Percentiles rank a stretch among this genome's conserved stretches.
Evolutionary conservation across 768 basidiomycete genomes (phyloP).

Genomic region (Thelephora aurantiotincta): DNA sequence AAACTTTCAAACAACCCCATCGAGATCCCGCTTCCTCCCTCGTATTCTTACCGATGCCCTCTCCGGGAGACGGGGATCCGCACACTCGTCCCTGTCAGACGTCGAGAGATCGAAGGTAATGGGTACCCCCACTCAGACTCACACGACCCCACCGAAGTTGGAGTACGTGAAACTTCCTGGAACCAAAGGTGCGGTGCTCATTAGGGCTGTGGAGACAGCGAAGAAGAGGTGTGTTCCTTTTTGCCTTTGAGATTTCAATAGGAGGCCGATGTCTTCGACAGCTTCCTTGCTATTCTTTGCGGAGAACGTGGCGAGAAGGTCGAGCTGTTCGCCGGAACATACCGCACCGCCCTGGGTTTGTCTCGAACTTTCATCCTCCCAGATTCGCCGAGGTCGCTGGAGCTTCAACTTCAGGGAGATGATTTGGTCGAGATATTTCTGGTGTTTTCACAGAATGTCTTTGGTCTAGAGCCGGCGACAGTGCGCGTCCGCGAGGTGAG

Average conservation of each 20-base stretch:
- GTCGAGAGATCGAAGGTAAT: constrained; percentile 19
- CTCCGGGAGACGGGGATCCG: constrained; percentile 44
- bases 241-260: background rate
- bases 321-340: constrained; percentile 85
- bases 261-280: constrained; percentile 13
- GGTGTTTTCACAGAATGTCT: constrained; percentile 84
- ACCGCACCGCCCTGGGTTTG: constrained; percentile 75
- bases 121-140: constrained; percentile 23
- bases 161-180: constrained; percentile 90
- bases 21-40: constrained; percentile 46
- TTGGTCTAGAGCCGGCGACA: constrained; percentile 84
- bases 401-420: constrained; percentile 82
- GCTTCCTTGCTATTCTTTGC: constrained; percentile 86
- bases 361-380: constrained; percentile 91
- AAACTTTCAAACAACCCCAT: background rate
- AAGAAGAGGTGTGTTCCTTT: constrained; percentile 54
- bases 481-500: constrained; percentile 90
- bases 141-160: constrained; percentile 65
- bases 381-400: constrained; percentile 77
- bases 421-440: constrained; percentile 87
- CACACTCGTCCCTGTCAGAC: constrained; percentile 25
- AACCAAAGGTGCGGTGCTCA: constrained; percentile 70
- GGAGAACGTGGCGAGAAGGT: constrained; percentile 90
- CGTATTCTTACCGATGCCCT: constrained; percentile 59
- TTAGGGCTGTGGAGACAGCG: constrained; percentile 81